These are phyloP conservation scores for Chionographis japonica DNA, from an alignment of 106 monocot species.

Conservation along the genomic window DNA sequence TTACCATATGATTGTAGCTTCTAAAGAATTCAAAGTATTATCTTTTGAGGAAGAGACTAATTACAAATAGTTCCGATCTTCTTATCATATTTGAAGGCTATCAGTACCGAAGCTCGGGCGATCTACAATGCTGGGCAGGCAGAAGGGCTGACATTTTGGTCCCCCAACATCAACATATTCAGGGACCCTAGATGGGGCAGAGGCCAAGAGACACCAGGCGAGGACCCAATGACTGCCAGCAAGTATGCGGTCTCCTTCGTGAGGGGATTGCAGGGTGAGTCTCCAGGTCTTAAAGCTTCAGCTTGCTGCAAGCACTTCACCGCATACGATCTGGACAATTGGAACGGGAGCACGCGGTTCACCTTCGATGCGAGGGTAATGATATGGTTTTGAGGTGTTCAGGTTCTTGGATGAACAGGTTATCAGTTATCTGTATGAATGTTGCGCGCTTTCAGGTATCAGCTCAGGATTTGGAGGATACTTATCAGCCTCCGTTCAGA, in stretches of 20 bases:
- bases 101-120: slow-evolving; percentile 74
- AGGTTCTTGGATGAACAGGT: no score
- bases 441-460: slow-evolving; percentile 73
- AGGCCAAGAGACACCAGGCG: no score
- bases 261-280: slow-evolving; percentile 76
- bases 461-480: slow-evolving; percentile 76
- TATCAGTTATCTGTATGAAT: no score
- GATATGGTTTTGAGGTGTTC: neutral
- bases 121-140: slow-evolving; percentile 81
- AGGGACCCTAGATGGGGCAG: slow-evolving; percentile 95
- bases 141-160: slow-evolving; percentile 77
- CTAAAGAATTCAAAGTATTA: no score
- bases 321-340: slow-evolving; percentile 75
- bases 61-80: no score
- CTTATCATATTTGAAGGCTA: slow-evolving; percentile 30
- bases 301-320: slow-evolving; percentile 96
- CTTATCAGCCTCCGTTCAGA: slow-evolving; percentile 87
- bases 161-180: slow-evolving; percentile 87
- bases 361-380: slow-evolving; percentile 56
- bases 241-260: slow-evolving; percentile 75
- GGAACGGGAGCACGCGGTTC: slow-evolving; percentile 51
- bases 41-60: no score
- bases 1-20: no score
- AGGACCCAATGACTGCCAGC: slow-evolving; percentile 58
- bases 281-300: slow-evolving; percentile 46